phyloP scores from a whole-genome alignment of 306 rosid species.

The Heteromeles arbutifolia region DNA sequence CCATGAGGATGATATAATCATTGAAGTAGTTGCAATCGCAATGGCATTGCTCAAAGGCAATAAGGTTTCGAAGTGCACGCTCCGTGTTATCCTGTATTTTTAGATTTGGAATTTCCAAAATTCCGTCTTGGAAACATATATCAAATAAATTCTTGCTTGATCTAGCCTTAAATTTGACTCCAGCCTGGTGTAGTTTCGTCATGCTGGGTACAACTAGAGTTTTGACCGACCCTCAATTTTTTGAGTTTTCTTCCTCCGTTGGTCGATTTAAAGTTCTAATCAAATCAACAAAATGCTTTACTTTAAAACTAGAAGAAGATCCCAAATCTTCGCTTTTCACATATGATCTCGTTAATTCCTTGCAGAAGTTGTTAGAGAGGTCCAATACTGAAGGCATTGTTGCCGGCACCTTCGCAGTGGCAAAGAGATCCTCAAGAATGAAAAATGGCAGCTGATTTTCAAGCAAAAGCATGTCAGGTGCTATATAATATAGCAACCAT shows the following conservation, averaged over 20 bases:
- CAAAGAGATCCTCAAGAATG: conserved; percentile 6
- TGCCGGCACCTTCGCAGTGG: neutral
- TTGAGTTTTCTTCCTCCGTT: neutral
- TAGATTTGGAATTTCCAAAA: conserved; percentile 25
- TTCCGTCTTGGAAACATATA: conserved; percentile 7
- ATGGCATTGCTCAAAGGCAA: conserved; percentile 21
- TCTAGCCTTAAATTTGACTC: conserved; percentile 16
- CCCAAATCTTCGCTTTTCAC: neutral
- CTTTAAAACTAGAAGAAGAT: neutral
- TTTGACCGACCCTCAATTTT: too few species aligned
- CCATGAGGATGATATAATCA: conserved; percentile 21
- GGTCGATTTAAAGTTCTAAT: conserved; percentile 20
- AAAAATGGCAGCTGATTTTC: conserved; percentile 44
- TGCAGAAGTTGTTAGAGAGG: conserved; percentile 16
- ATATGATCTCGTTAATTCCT: neutral
- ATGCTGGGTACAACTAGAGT: too few species aligned
- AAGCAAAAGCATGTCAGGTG: conserved; percentile 21
- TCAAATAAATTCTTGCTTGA: conserved; percentile 16
- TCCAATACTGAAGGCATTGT: neutral
- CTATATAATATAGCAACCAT: conserved; percentile 12
- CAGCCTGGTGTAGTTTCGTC: conserved; percentile 17
- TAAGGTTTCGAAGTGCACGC: conserved; percentile 1
- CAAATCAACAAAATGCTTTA: conserved; percentile 34
- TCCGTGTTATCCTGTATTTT: neutral
- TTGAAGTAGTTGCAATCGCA: neutral